phyloP scores from a whole-genome alignment of 2,329 filamentous ascomycete species.

The Davidsoniella neocaledoniae region DNA sequence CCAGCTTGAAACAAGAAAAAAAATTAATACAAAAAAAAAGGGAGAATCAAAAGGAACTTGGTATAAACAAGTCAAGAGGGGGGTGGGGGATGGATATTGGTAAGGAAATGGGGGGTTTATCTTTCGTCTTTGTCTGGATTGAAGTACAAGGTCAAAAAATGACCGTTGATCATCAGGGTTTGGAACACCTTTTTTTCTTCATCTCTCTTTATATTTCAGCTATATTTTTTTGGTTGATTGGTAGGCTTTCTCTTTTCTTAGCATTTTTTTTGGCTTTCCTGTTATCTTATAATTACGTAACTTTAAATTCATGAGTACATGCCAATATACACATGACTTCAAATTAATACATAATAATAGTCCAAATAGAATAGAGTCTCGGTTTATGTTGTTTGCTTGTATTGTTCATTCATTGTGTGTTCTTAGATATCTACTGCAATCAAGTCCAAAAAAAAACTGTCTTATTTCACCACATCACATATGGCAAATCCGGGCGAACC shows the following conservation, averaged over 20 bases:
- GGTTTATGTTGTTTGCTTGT: no score
- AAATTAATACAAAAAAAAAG: background rate
- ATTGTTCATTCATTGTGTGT: no score
- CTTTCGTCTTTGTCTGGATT: background rate
- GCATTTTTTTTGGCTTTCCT: no score
- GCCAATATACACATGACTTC: no score
- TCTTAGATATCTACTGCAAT: no score
- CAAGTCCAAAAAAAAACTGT: no score
- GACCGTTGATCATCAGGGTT: slow-evolving; percentile 1
- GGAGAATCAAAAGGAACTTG: background rate
- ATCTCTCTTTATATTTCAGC: background rate
- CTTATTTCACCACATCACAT: background rate
- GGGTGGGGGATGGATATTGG: background rate
- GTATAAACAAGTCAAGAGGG: no score
- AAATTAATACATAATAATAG: no score
- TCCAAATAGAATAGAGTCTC: no score
- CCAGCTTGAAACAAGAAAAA: background rate
- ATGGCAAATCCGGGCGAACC: background rate
- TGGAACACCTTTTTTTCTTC: slow-evolving; percentile 1
- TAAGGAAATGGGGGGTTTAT: background rate
- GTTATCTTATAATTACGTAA: no score
- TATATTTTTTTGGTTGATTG: background rate
- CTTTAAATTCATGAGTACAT: no score
- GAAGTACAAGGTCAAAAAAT: background rate
- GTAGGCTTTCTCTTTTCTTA: background rate